Evolutionary conservation across 805 yeast species (phyloP).

Genomic region (Jamesozyma jinghongensis): DNA sequence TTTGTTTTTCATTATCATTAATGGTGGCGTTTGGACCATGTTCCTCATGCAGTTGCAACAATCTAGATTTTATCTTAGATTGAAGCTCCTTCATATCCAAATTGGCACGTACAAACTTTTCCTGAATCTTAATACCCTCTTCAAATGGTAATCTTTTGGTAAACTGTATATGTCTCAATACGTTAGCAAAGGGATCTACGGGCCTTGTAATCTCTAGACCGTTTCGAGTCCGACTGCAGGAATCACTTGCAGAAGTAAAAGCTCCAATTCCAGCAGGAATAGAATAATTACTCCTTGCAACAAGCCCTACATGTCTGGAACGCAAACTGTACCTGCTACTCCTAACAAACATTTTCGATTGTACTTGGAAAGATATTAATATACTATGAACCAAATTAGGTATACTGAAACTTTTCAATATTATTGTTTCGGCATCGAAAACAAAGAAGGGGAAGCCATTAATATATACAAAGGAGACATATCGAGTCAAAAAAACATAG

Average conservation of each 20-base stretch:
- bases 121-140: constrained; percentile 49
- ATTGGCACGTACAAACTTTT: constrained; percentile 45
- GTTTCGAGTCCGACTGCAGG: not conserved
- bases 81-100: constrained; percentile 48
- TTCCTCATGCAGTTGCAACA: constrained; percentile 32
- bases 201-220: constrained; percentile 20
- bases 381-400: too few species aligned
- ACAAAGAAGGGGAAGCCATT: too few species aligned
- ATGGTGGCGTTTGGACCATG: constrained; percentile 28
- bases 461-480: too few species aligned
- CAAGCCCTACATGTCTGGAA: too few species aligned
- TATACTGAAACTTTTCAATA: too few species aligned
- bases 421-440: too few species aligned
- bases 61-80: constrained; percentile 37
- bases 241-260: not conserved
- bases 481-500: too few species aligned
- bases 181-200: constrained; percentile 27
- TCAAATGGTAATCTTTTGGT: constrained; percentile 32
- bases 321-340: too few species aligned
- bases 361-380: too few species aligned
- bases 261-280: too few species aligned
- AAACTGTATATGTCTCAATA: constrained; percentile 39
- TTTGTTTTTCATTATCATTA: constrained; percentile 39
- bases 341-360: too few species aligned
- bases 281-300: too few species aligned